These are phyloP conservation scores for Schoenoplectus triqueter DNA, from an alignment of 202 grass and related monocot species.

Conservation along the genomic window DNA sequence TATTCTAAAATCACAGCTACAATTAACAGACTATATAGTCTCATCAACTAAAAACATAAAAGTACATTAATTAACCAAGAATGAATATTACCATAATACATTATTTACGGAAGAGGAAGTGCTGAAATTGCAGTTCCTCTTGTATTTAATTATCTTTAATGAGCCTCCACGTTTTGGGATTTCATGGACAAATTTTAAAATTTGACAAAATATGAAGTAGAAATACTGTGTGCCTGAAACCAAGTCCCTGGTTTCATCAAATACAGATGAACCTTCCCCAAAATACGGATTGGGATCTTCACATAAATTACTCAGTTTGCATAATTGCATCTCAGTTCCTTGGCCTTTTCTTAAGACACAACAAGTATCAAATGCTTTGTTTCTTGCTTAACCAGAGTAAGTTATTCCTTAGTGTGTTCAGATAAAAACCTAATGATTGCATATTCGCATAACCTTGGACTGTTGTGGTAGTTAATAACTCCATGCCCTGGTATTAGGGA, in stretches of 20 bases:
- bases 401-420: neutral
- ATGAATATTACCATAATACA: neutral
- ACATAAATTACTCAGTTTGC: neutral
- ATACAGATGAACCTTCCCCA: slow-evolving; percentile 12
- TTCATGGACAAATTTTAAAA: neutral
- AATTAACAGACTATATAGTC: neutral
- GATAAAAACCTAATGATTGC: slow-evolving; percentile 6
- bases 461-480: slow-evolving; percentile 29
- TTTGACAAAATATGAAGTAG: neutral
- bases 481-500: neutral
- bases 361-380: neutral
- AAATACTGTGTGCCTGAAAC: slow-evolving; percentile 28
- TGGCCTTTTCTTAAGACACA: neutral
- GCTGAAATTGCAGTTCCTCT: neutral
- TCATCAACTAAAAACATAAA: too few relatives aligned
- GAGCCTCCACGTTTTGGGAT: neutral
- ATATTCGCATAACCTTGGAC: slow-evolving; percentile 25
- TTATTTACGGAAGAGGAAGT: neutral
- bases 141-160: neutral
- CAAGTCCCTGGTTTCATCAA: slow-evolving; percentile 39
- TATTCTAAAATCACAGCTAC: neutral
- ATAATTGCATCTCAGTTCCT: neutral
- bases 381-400: slow-evolving; percentile 24
- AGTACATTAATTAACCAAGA: neutral
- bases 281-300: slow-evolving; percentile 1